A percentile compares a stretch with the other conserved stretches of the same genome.
These are phyloP conservation scores for Nitzschia palea DNA, from an alignment of 108 stramenopile species.

Conservation along the genomic window DNA sequence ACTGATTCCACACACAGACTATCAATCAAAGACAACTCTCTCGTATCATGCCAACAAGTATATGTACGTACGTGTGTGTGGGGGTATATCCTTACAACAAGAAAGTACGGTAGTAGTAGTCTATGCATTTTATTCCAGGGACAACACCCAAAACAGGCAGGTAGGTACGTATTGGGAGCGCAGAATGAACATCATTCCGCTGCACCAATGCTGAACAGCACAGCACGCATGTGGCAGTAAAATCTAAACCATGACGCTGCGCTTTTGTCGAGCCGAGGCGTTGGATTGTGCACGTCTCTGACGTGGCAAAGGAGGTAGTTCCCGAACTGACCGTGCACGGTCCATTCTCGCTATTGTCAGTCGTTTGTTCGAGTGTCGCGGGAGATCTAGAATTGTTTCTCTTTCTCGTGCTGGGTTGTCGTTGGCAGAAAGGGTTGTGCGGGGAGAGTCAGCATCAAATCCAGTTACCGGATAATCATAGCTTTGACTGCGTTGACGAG, in stretches of 20 bases:
- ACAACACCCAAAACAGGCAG: no score
- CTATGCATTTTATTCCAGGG: no score
- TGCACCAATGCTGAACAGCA: neutral
- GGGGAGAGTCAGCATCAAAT: constrained; percentile 2
- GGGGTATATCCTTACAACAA: no score
- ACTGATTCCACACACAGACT: no score
- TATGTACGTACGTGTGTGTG: no score
- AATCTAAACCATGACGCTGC: neutral
- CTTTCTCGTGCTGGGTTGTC: neutral
- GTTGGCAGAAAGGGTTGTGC: constrained; percentile 9
- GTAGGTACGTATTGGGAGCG: no score
- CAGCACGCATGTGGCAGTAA: neutral
- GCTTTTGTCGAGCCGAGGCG: neutral
- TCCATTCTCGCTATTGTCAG: neutral
- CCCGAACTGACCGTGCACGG: neutral
- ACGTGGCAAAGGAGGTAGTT: constrained; percentile 11
- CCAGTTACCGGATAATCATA: constrained; percentile 3
- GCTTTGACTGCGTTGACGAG: constrained; percentile 24
- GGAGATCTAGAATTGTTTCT: neutral
- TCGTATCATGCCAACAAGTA: no score
- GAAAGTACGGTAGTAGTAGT: no score
- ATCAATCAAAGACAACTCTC: no score
- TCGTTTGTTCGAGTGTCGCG: neutral
- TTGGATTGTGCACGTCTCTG: constrained; percentile 14
- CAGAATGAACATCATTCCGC: constrained; percentile 12